These are phyloP conservation scores for Corymbia maculata DNA, from an alignment of 345 rosid genomes.

Conservation along the genomic window DNA sequence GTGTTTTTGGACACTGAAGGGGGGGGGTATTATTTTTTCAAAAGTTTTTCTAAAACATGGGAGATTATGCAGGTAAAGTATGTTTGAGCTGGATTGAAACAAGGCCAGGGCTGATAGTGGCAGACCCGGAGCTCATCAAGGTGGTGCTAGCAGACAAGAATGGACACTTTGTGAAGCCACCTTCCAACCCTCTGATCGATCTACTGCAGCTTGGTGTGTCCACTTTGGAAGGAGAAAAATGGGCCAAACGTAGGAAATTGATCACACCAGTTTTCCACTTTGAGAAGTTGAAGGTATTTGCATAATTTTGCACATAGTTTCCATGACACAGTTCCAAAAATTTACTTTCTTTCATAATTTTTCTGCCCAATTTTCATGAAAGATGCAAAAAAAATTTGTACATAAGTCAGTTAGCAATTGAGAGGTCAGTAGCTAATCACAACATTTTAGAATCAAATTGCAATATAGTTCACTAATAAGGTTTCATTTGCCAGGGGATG, in stretches of 20 bases:
- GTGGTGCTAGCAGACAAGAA: conserved; percentile 30
- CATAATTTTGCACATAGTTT: neutral
- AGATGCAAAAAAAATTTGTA: neutral
- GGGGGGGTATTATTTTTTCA: neutral
- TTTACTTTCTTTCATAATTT: neutral
- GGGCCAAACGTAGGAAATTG: conserved; percentile 33
- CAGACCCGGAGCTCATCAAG: conserved; percentile 29
- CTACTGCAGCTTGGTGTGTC: conserved; percentile 25
- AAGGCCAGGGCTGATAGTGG: conserved; percentile 29
- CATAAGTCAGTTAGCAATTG: neutral
- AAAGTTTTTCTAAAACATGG: neutral
- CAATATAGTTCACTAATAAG: neutral
- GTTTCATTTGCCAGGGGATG: conserved; percentile 15
- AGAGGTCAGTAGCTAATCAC: neutral
- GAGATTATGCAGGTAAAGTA: conserved; percentile 26
- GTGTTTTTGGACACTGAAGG: neutral
- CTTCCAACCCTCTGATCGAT: conserved; percentile 13
- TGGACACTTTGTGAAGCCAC: conserved; percentile 38
- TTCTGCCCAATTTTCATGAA: neutral
- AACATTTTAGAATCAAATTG: neutral
- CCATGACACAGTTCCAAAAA: neutral
- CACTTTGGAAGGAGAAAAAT: conserved; percentile 30
- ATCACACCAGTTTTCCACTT: conserved; percentile 41
- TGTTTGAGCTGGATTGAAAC: conserved; percentile 30
- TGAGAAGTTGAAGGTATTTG: conserved; percentile 30